These are phyloP conservation scores for Candida oleophila DNA, from an alignment of 805 yeast species.

Conservation along the genomic window DNA sequence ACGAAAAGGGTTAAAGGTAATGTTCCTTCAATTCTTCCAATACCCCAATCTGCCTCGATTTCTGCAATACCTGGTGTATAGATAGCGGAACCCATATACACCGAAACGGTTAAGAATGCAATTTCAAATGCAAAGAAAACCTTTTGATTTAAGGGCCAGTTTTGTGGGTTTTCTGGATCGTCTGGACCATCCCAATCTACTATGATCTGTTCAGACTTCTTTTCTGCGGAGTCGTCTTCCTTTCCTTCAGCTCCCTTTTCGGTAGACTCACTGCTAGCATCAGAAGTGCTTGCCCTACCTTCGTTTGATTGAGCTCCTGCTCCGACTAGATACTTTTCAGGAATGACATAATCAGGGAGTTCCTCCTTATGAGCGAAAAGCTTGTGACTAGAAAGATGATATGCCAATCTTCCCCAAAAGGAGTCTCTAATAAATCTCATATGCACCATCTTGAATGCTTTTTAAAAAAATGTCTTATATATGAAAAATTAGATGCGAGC, in stretches of 20 bases:
- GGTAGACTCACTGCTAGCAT: conserved; percentile 10
- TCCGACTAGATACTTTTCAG: conserved; percentile 26
- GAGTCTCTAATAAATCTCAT: conserved; percentile 28
- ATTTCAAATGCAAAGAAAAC: conserved; percentile 36
- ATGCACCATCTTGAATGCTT: too few species aligned
- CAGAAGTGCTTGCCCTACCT: neutral
- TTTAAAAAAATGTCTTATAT: too few species aligned
- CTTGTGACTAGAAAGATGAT: conserved; percentile 27
- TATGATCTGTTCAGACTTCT: neutral
- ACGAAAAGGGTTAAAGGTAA: conserved; percentile 48
- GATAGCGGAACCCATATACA: conserved; percentile 53
- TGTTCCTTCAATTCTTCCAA: conserved; percentile 40
- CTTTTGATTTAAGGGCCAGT: conserved; percentile 51
- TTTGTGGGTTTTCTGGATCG: conserved; percentile 56
- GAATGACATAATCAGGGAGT: conserved; percentile 24
- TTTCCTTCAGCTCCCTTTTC: conserved; percentile 9
- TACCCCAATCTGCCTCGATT: conserved; percentile 43
- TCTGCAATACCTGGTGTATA: conserved; percentile 47
- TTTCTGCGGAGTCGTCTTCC: conserved; percentile 5
- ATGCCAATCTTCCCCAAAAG: conserved; percentile 27
- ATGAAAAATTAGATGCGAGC: too few species aligned
- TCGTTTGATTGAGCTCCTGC: neutral
- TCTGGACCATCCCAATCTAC: conserved; percentile 38
- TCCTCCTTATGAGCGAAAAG: conserved; percentile 27
- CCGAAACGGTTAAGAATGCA: conserved; percentile 45